Conservation (phyloP, 2,329 filamentous ascomycete species). For the Thielaviopsis musarum region DNA sequence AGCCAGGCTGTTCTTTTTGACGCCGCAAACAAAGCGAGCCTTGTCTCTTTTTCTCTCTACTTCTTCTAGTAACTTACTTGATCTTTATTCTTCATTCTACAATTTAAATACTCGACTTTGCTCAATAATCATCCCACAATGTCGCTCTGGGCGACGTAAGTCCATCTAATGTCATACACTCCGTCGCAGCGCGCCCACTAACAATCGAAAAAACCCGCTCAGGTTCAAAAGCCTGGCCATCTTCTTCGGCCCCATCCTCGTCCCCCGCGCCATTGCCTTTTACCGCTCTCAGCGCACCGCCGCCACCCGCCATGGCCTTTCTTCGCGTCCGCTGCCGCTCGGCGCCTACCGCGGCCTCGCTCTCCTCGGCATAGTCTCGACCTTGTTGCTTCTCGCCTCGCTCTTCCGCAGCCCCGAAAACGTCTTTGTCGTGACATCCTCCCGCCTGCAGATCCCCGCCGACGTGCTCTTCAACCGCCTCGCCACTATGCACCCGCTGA, state of each 20-base stretch:
- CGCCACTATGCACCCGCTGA: slow-evolving; percentile 39
- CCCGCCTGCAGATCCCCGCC: slow-evolving; percentile 69
- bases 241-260: slow-evolving; percentile 53
- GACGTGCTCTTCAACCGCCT: slow-evolving; percentile 74
- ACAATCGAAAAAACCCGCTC: background rate
- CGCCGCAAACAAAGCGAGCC: background rate
- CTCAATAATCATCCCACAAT: background rate
- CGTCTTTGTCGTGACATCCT: slow-evolving; percentile 60
- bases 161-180: background rate
- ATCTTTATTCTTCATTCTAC: background rate
- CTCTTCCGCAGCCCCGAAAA: slow-evolving; percentile 62
- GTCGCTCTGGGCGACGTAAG: slow-evolving; percentile 11
- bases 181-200: background rate
- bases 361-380: slow-evolving; percentile 36
- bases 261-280: slow-evolving; percentile 48
- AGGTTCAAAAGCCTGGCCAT: slow-evolving; percentile 39
- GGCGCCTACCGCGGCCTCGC: slow-evolving; percentile 39
- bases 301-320: slow-evolving; percentile 31
- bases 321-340: slow-evolving; percentile 19
- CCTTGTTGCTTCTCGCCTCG: slow-evolving; percentile 37
- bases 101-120: background rate
- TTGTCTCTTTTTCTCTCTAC: background rate
- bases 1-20: background rate
- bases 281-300: slow-evolving; percentile 38
- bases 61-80: background rate